A percentile compares a stretch with the other conserved stretches of the same genome.
Evolutionary conservation across 2,329 filamentous ascomycete species (phyloP).

Genomic region (Colletotrichum theobromicola): DNA sequence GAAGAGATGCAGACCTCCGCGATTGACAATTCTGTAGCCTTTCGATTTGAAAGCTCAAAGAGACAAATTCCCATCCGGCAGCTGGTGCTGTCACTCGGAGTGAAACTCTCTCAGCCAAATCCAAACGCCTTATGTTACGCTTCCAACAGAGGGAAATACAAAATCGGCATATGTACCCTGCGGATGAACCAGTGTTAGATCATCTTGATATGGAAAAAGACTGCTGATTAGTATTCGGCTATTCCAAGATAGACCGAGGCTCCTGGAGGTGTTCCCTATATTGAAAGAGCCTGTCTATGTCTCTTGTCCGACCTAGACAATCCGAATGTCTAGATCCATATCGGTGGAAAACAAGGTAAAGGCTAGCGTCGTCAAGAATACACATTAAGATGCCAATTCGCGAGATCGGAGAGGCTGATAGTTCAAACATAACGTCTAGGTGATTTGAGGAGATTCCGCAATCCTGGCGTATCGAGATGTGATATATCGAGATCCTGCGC

Average conservation of each 20-base stretch:
- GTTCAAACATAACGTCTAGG: neutral
- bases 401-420: too few species aligned
- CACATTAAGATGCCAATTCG: too few species aligned
- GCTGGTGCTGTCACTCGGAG: neutral
- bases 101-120: neutral
- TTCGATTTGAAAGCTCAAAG: neutral
- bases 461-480: neutral
- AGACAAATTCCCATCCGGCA: neutral
- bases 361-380: neutral
- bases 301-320: too few species aligned
- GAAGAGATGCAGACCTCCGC: too few species aligned
- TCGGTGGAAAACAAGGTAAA: too few species aligned
- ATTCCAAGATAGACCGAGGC: too few species aligned
- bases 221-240: neutral
- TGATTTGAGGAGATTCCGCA: neutral
- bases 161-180: neutral
- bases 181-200: neutral
- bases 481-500: neutral
- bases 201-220: neutral
- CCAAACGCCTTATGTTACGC: accelerated
- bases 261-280: too few species aligned
- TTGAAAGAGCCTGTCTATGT: too few species aligned
- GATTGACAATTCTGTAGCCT: neutral
- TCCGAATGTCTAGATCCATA: too few species aligned
- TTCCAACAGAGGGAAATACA: neutral